A percentile compares a stretch with the other conserved stretches of the same genome.
These are phyloP conservation scores for Aureoboletus auriporus DNA, from an alignment of 768 basidiomycete species.

Conservation along the genomic window DNA sequence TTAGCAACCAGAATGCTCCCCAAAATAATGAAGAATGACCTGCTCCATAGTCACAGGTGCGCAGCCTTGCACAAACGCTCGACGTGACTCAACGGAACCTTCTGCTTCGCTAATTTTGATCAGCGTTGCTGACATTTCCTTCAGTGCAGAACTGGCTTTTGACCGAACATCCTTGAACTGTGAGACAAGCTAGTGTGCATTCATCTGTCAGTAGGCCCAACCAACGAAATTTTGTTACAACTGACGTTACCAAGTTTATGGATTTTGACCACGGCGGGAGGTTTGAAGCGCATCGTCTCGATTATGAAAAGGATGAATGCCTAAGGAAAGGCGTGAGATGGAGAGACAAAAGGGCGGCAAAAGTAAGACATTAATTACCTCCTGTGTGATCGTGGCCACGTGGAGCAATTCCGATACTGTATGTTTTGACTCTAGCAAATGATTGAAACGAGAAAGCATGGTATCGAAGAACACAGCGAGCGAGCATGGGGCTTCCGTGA, in stretches of 20 bases:
- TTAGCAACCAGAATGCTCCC: not conserved
- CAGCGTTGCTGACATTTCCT: constrained; percentile 54
- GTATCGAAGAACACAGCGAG: constrained; percentile 59
- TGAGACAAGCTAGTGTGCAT: constrained; percentile 52
- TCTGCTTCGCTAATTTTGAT: constrained; percentile 48
- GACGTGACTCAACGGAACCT: constrained; percentile 49
- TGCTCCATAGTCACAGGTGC: constrained; percentile 33
- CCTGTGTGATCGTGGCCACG: constrained; percentile 68
- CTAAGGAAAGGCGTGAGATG: constrained; percentile 33
- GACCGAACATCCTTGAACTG: constrained; percentile 61
- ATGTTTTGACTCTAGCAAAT: constrained; percentile 33
- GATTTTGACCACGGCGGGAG: constrained; percentile 61
- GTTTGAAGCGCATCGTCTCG: constrained; percentile 73
- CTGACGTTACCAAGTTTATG: constrained; percentile 71
- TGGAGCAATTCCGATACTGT: constrained; percentile 63
- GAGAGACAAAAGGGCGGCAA: not conserved
- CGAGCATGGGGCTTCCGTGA: constrained; percentile 55
- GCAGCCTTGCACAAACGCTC: constrained; percentile 50
- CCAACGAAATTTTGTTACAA: constrained; percentile 5
- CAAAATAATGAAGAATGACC: constrained; percentile 26
- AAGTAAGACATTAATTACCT: constrained; percentile 38
- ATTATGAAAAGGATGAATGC: constrained; percentile 68
- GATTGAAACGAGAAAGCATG: constrained; percentile 50
- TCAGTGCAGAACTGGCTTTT: constrained; percentile 47
- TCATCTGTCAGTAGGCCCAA: not conserved